phyloP scores from a whole-genome alignment of 768 basidiomycete species.

The Paxillus ammoniavirescens region DNA sequence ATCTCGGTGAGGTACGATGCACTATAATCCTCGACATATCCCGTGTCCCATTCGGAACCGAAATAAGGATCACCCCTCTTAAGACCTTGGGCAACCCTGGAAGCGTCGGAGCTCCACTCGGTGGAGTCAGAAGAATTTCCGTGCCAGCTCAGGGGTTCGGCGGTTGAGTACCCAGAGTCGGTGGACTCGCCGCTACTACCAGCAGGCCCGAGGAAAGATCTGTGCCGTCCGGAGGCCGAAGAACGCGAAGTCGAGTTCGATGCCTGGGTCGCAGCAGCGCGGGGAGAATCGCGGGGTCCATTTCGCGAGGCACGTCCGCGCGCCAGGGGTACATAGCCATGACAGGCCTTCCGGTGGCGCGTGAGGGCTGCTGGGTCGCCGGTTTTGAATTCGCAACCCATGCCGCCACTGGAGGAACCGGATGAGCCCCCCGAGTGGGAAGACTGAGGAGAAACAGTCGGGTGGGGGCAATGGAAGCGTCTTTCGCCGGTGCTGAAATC shows the following conservation, averaged over 20 bases:
- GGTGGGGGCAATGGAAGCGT: constrained; percentile 13
- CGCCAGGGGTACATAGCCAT: constrained; percentile 19
- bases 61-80: not conserved
- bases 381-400: constrained; percentile 21
- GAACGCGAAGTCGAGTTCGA: not conserved
- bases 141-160: not conserved
- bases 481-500: constrained; percentile 23
- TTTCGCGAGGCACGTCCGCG: not conserved
- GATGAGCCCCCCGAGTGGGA: not conserved
- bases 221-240: not conserved
- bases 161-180: not conserved
- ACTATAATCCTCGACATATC: not conserved
- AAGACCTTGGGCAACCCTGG: not conserved
- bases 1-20: not conserved
- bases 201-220: not conserved
- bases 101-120: not conserved
- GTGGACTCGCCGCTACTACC: not conserved
- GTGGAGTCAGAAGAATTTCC: not conserved
- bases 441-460: not conserved
- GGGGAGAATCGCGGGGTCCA: not conserved
- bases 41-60: not conserved
- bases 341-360: constrained; percentile 22
- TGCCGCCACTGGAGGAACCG: not conserved
- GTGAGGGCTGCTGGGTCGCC: constrained; percentile 25
- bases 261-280: not conserved